Base-by-base conservation (phyloP, 1,139 yeast species). In the Cylindricascospora bacillispora region DNA sequence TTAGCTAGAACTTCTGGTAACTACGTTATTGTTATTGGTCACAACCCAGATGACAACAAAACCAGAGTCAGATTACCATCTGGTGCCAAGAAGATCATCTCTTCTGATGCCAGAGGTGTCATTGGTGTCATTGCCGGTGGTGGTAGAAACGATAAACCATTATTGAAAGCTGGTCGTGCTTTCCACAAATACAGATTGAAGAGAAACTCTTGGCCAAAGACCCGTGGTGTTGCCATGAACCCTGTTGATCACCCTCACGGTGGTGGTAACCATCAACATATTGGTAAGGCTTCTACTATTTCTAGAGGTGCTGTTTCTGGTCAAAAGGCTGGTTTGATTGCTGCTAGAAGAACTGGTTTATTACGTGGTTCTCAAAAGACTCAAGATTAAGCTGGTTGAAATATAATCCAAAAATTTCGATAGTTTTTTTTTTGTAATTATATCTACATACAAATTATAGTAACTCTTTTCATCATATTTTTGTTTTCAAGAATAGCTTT, bases 211-310 rank as follows among this genome's bases (percentile, higher is more conserved):
- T 85, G 95, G 95, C 95, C 95, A 70, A 83, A 81, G 81, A 86
- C 95, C 63, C 83, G 95, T 74, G 97, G 95, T 85, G 95, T 85
- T 65, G 95, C 95, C 65, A 85, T 85, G 95, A 77, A 85, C 74
- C 97, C 97, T 69, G 97, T 86, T 64, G 97, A 86, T 67, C 97
- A 86, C 75, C 97, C 97, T 66, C 97, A 86, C 69, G 98, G 98
- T 81, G 98, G 98, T 86, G 98, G 98, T 89, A 89, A 89, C 95
- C 98, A 89, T 73, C 98, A 89, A 77, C 98, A 89, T 69, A 89
- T 89, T 77, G 97, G 98, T 86, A 89, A 89, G 80, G 98, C 98
- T 63, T 89, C 98, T 60, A 89, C 98, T 62, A 89, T 89, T 61
- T 79, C 95, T 56, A 85, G 98, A 81, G 94, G 94, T 68, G 97